Evolutionary conservation across 2,329 filamentous ascomycete species (phyloP).

Genomic region (Cytospora paraplurivora): DNA sequence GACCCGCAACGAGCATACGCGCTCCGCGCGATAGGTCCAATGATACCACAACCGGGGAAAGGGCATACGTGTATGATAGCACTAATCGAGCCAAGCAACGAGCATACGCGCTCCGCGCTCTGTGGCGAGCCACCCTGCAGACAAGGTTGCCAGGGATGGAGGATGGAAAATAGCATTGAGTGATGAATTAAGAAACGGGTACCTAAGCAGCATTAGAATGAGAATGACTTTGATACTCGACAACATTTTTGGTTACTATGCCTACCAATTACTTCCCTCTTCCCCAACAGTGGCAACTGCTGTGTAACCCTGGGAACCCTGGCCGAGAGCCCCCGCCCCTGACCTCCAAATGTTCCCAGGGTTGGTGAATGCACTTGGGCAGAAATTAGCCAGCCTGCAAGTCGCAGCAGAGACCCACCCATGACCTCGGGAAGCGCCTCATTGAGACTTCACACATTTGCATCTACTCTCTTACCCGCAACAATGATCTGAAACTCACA

Average conservation of each 20-base stretch:
- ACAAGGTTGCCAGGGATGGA: constrained; percentile 23
- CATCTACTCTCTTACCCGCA: background rate
- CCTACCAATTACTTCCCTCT: too few species aligned
- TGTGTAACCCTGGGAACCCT: background rate
- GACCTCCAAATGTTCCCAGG: too few species aligned
- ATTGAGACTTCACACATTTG: background rate
- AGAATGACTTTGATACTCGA: background rate
- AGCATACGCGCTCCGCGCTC: constrained; percentile 30
- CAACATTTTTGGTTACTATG: too few species aligned
- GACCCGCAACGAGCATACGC: constrained; percentile 30
- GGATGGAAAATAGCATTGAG: background rate
- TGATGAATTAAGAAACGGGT: background rate
- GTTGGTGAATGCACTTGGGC: background rate
- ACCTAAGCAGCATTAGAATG: background rate
- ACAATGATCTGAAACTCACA: background rate
- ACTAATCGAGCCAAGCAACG: constrained; percentile 27
- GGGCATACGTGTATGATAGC: constrained; percentile 13
- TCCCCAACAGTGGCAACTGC: background rate
- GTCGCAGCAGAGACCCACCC: background rate
- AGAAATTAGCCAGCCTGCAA: background rate
- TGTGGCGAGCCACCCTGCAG: constrained; percentile 23
- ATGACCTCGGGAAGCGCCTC: too few species aligned
- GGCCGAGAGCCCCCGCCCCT: too few species aligned
- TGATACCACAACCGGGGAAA: constrained; percentile 27
- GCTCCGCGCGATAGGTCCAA: constrained; percentile 30